Evolutionary conservation across 176 grass and related monocot genomes (phyloP).

Genomic region (Elymus sibiricus): DNA sequence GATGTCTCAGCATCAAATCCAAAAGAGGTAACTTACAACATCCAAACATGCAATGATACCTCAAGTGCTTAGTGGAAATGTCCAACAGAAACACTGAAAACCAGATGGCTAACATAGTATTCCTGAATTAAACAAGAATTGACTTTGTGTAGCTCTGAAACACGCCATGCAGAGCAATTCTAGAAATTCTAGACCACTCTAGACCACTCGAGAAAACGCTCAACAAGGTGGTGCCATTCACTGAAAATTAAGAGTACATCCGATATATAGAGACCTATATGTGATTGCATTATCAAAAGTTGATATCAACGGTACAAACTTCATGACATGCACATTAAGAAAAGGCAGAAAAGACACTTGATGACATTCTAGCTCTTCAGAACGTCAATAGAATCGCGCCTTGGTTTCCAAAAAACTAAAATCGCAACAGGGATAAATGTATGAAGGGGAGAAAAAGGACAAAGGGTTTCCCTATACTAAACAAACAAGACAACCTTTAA

Average conservation of each 20-base stretch:
- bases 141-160: background rate
- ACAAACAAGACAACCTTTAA: background rate
- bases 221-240: background rate
- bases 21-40: background rate
- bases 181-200: too few species aligned
- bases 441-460: background rate
- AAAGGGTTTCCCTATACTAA: background rate
- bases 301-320: background rate
- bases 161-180: background rate
- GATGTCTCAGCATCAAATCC: background rate
- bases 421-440: background rate
- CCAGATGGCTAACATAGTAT: background rate
- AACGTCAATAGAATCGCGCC: background rate
- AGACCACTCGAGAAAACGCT: background rate
- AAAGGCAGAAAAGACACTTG: background rate
- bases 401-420: background rate
- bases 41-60: background rate
- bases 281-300: background rate
- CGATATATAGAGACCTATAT: background rate
- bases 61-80: background rate
- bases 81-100: background rate
- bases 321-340: background rate
- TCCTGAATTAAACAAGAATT: background rate
- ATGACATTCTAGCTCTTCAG: background rate
- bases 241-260: background rate